Percentiles rank a stretch among this genome's conserved stretches.
Conservation (phyloP, 306 rosid species). For the Benincasa hispida region DNA sequence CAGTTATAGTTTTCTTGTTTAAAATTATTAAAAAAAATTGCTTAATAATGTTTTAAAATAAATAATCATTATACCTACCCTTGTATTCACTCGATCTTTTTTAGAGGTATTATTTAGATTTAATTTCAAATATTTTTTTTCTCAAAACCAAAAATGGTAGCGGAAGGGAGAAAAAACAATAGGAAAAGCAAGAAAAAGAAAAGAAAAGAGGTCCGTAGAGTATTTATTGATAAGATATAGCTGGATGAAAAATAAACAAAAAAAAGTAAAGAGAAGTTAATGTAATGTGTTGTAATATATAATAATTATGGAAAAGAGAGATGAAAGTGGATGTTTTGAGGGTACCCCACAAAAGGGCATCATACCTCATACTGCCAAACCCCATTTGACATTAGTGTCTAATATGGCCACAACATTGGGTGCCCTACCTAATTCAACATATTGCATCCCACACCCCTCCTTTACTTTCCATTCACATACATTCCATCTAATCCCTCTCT, state of each 20-base stretch:
- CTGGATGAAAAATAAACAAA: background rate
- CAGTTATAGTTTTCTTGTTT: background rate
- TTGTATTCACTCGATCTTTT: too few species aligned
- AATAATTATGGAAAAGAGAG: background rate
- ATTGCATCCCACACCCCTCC: background rate
- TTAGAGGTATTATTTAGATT: too few species aligned
- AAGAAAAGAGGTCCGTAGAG: background rate
- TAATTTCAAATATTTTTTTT: too few species aligned
- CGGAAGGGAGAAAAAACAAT: background rate
- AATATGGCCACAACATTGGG: slow-evolving; percentile 21
- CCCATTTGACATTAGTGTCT: slow-evolving; percentile 23
- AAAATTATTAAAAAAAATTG: background rate
- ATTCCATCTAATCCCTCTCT: background rate
- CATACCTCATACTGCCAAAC: slow-evolving; percentile 11
- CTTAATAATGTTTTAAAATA: background rate
- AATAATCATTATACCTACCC: background rate
- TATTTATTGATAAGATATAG: background rate
- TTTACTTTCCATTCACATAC: background rate
- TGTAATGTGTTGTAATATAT: background rate
- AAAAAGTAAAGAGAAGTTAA: background rate
- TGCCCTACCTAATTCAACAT: slow-evolving; percentile 19
- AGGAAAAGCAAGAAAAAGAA: background rate
- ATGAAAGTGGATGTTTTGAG: slow-evolving; percentile 7
- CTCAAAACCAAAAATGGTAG: background rate
- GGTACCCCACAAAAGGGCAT: slow-evolving; percentile 4